Percentiles rank a stretch among this genome's conserved stretches.
These are phyloP conservation scores for Aspergillus sergii DNA, from an alignment of 2,329 filamentous ascomycete genomes.

Conservation along the genomic window DNA sequence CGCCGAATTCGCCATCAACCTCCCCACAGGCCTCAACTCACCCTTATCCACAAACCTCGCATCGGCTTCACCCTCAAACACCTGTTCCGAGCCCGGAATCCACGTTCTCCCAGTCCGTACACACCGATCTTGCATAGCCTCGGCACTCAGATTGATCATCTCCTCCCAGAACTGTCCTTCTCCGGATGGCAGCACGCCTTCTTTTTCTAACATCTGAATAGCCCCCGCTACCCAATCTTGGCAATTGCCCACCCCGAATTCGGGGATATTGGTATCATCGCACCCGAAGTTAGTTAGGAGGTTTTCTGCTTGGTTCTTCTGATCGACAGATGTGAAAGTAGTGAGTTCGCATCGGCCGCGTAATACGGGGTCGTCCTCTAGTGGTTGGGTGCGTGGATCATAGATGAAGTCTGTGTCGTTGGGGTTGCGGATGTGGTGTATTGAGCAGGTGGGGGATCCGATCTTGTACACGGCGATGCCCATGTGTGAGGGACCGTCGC, in stretches of 20 bases:
- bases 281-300: conserved; percentile 17
- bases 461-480: conserved; percentile 21
- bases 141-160: conserved; percentile 21
- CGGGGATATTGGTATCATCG: conserved; percentile 19
- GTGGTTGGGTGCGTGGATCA: conserved; percentile 21
- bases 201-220: conserved; percentile 9
- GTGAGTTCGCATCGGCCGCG: conserved; percentile 23
- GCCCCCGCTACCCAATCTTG: conserved; percentile 21
- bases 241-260: conserved; percentile 20
- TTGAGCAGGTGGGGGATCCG: conserved; percentile 23
- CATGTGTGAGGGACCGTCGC: conserved; percentile 25
- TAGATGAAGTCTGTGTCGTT: conserved; percentile 23
- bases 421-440: conserved; percentile 26
- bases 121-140: conserved; percentile 18
- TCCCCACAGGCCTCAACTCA: conserved; percentile 10
- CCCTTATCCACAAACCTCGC: conserved; percentile 17
- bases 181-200: conserved; percentile 7
- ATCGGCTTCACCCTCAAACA: conserved; percentile 18
- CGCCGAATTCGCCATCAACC: conserved; percentile 13
- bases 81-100: conserved; percentile 15
- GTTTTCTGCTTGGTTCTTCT: conserved; percentile 4
- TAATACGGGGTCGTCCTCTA: conserved; percentile 21
- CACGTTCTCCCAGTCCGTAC: conserved; percentile 11
- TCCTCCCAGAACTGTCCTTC: conserved; percentile 21
- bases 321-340: conserved; percentile 12